Evolutionary conservation across 345 rosid species (phyloP), one percentile per base, ranked within the genome.

Genomic region (Citrus mangshanensis): DNA sequence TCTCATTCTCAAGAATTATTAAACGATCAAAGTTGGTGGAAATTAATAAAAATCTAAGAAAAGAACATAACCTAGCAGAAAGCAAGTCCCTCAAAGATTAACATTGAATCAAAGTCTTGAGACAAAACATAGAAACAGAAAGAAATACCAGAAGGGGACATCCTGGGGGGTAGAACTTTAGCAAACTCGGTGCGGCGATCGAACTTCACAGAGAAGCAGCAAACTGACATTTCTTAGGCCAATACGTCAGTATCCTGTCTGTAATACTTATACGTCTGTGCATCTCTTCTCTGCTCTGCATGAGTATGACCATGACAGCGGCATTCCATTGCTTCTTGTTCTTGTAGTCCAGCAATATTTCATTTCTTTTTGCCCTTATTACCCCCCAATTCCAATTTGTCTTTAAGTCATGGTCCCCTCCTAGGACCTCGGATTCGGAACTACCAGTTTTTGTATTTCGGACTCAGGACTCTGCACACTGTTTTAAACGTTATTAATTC

Each of bases 121-220:
- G 21, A 54, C 22, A 25, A 27, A 10, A 51, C 18, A 9, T 1
- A 40, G 1, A 2, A 28, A 69, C 14, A 24, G 42, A 49, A 69
- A 24, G 24, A 72, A 56, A 72, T 72, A n/a, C 65, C 76, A 13
- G 35, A 56, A 72, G 65, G 35, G 7, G 70, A 35, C 49, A 65
- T 65, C 40, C 35, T 34, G 69, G 69, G 34, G 22, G 22, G 24
- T 65, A 7, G 69, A 34, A 3, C 54, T 6, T 46, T 70, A 70
- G 61, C 54, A 30, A 70, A 18, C 74, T 70, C 27, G 59, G 73
- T 1, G 35, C 35, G 59, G 35, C 4, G 10, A 14, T 32, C 40
- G 24, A 70, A 34, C n/a, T 7, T 49, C 38, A 7, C 24, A 28
- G 74, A 59, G 54, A 27, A 14, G 59, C 49, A 66, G 46, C 70